Evolutionary conservation across 768 basidiomycete species (phyloP).

Genomic region (Mycena belliarum): DNA sequence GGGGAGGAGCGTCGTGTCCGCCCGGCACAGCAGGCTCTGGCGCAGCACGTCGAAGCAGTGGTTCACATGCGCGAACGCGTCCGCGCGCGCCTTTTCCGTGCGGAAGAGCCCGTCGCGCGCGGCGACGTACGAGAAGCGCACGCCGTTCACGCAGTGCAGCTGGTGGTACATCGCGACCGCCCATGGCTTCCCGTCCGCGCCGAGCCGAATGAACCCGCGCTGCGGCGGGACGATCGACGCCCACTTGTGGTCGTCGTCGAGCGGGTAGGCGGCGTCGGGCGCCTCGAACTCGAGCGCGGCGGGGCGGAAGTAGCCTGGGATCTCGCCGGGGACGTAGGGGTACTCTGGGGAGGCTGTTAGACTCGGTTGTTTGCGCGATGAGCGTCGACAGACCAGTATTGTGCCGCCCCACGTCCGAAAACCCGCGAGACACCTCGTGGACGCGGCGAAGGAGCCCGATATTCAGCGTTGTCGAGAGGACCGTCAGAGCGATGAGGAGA

Average conservation of each 20-base stretch:
- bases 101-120: conserved; percentile 21
- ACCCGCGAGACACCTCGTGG: background rate
- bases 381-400: background rate
- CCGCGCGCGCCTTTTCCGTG: conserved; percentile 1
- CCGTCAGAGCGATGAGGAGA: background rate
- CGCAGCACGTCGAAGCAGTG: conserved; percentile 22
- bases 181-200: conserved; percentile 25
- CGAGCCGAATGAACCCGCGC: conserved; percentile 20
- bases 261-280: conserved; percentile 4
- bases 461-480: background rate
- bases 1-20: conserved; percentile 13
- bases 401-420: background rate
- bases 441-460: background rate
- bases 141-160: conserved; percentile 31
- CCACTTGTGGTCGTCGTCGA: conserved; percentile 13
- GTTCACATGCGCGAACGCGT: conserved; percentile 16
- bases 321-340: background rate
- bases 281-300: background rate
- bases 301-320: conserved; percentile 3
- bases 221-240: conserved; percentile 12
- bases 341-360: background rate
- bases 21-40: conserved; percentile 18
- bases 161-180: conserved; percentile 31
- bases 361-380: background rate
- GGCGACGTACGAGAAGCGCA: conserved; percentile 18